phyloP scores from a whole-genome alignment of 1,284 basidiomycete genomes.

The Rhodotorula sp. region DNA sequence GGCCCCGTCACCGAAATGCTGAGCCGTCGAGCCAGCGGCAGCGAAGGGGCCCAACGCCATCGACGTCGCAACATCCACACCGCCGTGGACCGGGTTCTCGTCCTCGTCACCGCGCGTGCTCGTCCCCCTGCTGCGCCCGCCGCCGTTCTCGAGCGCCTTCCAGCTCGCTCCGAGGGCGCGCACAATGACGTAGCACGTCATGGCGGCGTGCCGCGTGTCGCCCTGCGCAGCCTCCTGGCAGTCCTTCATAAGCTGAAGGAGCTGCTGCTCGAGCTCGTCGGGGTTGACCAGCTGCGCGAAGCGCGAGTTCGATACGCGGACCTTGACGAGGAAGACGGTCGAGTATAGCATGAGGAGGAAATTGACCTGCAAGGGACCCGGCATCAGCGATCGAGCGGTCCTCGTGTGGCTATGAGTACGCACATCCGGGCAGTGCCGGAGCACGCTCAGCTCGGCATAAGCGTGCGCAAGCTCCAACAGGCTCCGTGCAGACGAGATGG shows the following conservation, averaged over 20 bases:
- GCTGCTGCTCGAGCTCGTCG: constrained; percentile 25
- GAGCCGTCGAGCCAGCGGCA: background rate
- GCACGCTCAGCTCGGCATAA: constrained; percentile 34
- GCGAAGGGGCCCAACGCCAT: background rate
- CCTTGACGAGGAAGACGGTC: constrained; percentile 38
- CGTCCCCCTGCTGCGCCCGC: background rate
- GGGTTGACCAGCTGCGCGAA: constrained; percentile 30
- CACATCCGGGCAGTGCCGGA: constrained; percentile 36
- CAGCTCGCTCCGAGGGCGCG: constrained; percentile 26
- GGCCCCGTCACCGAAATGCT: background rate
- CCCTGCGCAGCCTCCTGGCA: constrained; percentile 27
- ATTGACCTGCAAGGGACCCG: constrained; percentile 19
- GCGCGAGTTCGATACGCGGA: constrained; percentile 37
- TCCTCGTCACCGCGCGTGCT: constrained; percentile 7
- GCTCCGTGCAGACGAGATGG: constrained; percentile 24
- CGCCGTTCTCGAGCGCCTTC: constrained; percentile 25
- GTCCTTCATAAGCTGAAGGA: constrained; percentile 30
- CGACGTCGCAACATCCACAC: background rate
- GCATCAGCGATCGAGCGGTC: background rate
- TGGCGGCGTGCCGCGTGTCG: constrained; percentile 22
- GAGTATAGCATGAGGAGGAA: constrained; percentile 40
- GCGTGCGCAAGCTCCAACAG: constrained; percentile 29
- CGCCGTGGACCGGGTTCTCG: background rate
- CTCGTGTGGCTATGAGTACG: background rate
- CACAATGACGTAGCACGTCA: constrained; percentile 24